Percentiles rank a stretch among this genome's conserved stretches.
Evolutionary conservation across 2,329 filamentous ascomycete species (phyloP).

Genomic region (Grosmannia penicillata): DNA sequence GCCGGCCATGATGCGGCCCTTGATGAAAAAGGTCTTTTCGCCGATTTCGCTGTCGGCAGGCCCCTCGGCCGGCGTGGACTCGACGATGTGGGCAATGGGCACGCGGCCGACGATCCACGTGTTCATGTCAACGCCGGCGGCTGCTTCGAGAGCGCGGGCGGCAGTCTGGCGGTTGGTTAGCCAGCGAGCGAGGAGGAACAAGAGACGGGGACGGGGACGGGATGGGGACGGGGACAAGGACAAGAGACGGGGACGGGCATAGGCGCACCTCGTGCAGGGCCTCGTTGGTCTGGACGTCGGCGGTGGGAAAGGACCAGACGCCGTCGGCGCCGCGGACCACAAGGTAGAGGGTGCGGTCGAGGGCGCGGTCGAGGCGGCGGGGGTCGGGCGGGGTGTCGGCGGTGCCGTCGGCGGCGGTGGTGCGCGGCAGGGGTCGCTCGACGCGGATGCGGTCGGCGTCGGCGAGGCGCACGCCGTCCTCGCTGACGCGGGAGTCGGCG

Average conservation of each 20-base stretch:
- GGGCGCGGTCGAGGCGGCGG: slow-evolving; percentile 58
- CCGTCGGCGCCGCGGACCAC: slow-evolving; percentile 61
- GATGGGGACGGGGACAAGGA: no score
- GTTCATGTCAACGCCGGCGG: slow-evolving; percentile 92
- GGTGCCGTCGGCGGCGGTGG: slow-evolving; percentile 59
- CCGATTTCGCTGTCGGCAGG: slow-evolving; percentile 31
- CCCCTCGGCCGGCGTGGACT: slow-evolving; percentile 28
- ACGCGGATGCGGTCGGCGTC: slow-evolving; percentile 49
- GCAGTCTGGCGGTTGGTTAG: slow-evolving; percentile 47
- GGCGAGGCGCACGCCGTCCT: slow-evolving; percentile 44
- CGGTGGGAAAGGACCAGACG: slow-evolving; percentile 71
- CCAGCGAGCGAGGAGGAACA: background rate
- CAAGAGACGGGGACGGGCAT: background rate
- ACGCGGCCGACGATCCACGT: slow-evolving; percentile 91
- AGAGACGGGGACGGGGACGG: background rate
- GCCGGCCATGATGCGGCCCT: slow-evolving; percentile 92
- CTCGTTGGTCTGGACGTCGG: slow-evolving; percentile 53
- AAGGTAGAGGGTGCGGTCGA: slow-evolving; percentile 69
- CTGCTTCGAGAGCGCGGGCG: slow-evolving; percentile 58
- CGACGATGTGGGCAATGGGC: slow-evolving; percentile 67
- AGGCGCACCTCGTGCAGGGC: slow-evolving; percentile 64
- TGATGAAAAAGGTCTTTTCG: slow-evolving; percentile 89
- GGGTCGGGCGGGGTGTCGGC: slow-evolving; percentile 61
- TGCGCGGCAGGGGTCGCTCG: slow-evolving; percentile 53
- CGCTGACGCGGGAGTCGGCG: slow-evolving; percentile 48